Conservation (phyloP, 2,329 filamentous ascomycete species). For the Colletotrichum sp. region DNA sequence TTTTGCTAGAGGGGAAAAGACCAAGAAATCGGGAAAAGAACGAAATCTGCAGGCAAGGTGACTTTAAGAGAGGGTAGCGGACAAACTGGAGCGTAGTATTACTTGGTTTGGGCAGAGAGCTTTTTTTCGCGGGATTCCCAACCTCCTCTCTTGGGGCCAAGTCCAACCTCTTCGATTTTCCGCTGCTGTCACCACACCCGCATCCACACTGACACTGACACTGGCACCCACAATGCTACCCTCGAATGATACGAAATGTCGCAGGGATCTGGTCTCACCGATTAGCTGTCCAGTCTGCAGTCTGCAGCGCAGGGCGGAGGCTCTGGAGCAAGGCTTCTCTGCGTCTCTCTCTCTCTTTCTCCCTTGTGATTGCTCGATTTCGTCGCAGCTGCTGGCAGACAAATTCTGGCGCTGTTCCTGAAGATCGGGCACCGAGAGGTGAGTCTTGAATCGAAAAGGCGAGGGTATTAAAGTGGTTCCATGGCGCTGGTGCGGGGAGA, state of each 20-base stretch:
- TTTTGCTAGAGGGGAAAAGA: not conserved
- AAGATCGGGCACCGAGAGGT: slow-evolving; percentile 12
- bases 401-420: slow-evolving; percentile 4
- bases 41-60: slow-evolving; percentile 5
- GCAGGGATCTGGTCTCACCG: slow-evolving; percentile 16
- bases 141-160: slow-evolving; percentile 10
- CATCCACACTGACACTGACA: not conserved
- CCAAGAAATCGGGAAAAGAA: slow-evolving; percentile 2
- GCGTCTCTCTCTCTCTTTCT: not conserved
- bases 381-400: not conserved
- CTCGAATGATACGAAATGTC: slow-evolving; percentile 8
- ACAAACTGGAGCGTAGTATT: slow-evolving; percentile 1
- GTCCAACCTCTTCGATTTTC: slow-evolving; percentile 20
- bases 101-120: slow-evolving; percentile 12
- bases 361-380: not conserved
- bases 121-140: slow-evolving; percentile 19
- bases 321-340: not conserved
- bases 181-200: slow-evolving; percentile 18
- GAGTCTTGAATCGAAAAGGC: not conserved
- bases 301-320: not conserved
- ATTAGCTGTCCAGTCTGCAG: not conserved
- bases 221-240: slow-evolving; percentile 15
- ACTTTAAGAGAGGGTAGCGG: slow-evolving; percentile 15
- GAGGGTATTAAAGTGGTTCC: not conserved
- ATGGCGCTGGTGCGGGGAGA: slow-evolving; percentile 11